phyloP scores from a whole-genome alignment of 108 stramenopile species.

The Stephanodiscus triporus region DNA sequence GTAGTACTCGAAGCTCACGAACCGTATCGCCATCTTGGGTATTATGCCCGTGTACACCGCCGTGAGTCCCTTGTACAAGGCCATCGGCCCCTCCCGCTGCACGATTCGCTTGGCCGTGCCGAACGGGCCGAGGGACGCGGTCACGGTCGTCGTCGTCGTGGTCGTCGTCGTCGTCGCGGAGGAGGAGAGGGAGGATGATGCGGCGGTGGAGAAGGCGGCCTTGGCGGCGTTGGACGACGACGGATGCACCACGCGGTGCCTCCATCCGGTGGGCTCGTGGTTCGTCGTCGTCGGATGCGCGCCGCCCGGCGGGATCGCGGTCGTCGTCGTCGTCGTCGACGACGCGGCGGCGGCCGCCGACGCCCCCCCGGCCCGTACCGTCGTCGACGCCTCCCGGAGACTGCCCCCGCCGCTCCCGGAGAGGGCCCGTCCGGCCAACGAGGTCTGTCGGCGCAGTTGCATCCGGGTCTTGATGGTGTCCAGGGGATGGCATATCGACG shows the following conservation, averaged over 20 bases:
- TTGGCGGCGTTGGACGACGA: constrained; percentile 11
- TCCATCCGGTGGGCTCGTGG: background rate
- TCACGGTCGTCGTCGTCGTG: constrained; percentile 24
- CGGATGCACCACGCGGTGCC: background rate
- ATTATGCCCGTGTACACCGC: constrained; percentile 95
- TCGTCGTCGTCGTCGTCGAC: background rate
- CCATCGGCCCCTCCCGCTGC: constrained; percentile 89
- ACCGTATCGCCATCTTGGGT: constrained; percentile 98
- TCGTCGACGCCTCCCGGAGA: too few relatives aligned
- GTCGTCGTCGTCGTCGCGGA: constrained; percentile 26
- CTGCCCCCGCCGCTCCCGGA: background rate
- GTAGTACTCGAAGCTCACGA: constrained; percentile 92
- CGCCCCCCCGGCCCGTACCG: background rate
- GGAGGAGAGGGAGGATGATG: constrained; percentile 7
- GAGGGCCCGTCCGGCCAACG: constrained; percentile 38
- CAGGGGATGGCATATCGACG: constrained; percentile 91
- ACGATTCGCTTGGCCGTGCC: constrained; percentile 88
- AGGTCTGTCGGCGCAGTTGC: constrained; percentile 82
- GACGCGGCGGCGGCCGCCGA: background rate
- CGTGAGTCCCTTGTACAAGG: constrained; percentile 98
- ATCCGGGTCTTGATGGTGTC: constrained; percentile 96
- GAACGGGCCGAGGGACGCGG: constrained; percentile 71
- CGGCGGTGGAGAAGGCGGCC: constrained; percentile 14
- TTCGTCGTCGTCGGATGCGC: too few relatives aligned
- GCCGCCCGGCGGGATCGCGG: background rate